Percentiles rank a stretch among this genome's conserved stretches.
These are phyloP conservation scores for Suhomyces vadensis DNA, from an alignment of 805 yeast genomes.

Conservation along the genomic window DNA sequence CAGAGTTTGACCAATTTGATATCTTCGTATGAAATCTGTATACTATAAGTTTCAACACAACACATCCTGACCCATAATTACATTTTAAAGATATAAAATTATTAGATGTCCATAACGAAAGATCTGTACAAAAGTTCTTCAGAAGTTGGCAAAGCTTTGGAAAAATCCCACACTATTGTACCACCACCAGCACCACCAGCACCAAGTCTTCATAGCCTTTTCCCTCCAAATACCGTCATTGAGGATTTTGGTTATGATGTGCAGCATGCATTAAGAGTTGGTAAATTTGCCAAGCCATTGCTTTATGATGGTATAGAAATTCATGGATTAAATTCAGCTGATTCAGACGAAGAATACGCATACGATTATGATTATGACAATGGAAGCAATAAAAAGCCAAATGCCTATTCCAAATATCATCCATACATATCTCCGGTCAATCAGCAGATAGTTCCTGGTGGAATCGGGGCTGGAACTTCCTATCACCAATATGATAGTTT, in stretches of 20 bases:
- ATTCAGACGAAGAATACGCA: conserved; percentile 11
- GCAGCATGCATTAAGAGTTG: conserved; percentile 21
- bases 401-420: conserved; percentile 8
- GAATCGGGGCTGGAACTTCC: neutral
- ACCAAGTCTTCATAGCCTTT: conserved; percentile 6
- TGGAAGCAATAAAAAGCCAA: neutral
- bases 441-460: neutral
- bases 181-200: conserved; percentile 5
- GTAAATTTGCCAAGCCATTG: conserved; percentile 18
- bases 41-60: neutral
- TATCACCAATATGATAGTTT: conserved; percentile 5
- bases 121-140: neutral
- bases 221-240: conserved; percentile 22
- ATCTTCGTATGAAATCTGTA: conserved; percentile 1
- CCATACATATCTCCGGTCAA: conserved; percentile 13
- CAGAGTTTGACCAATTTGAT: neutral
- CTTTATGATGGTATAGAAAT: conserved; percentile 13
- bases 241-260: conserved; percentile 25
- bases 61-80: conserved; percentile 1
- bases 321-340: conserved; percentile 8
- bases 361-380: conserved; percentile 8
- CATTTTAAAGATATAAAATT: neutral
- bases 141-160: conserved; percentile 1
- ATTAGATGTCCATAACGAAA: conserved; percentile 1
- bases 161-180: neutral